Evolutionary conservation across 805 yeast genomes (phyloP).

Genomic region (Starmera quercuum): DNA sequence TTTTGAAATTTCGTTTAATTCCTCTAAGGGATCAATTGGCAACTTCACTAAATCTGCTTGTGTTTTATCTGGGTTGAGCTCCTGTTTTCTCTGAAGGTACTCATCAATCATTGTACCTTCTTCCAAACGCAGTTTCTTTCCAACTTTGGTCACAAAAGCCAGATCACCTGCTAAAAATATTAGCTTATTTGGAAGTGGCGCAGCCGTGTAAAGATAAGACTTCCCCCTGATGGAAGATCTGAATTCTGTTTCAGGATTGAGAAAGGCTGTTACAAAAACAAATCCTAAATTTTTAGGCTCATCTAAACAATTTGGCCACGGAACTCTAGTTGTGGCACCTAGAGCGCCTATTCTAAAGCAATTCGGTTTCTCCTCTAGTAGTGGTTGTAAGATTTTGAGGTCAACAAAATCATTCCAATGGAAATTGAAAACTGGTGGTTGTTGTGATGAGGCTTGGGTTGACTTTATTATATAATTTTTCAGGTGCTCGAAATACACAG

Average conservation of each 20-base stretch:
- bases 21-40: slow-evolving; percentile 21
- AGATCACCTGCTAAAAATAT: slow-evolving; percentile 34
- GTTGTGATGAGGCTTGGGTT: slow-evolving; percentile 17
- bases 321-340: slow-evolving; percentile 31
- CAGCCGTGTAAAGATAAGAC: slow-evolving; percentile 34
- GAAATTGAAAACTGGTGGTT: slow-evolving; percentile 32
- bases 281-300: slow-evolving; percentile 22
- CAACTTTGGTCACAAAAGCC: slow-evolving; percentile 29
- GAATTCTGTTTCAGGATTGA: slow-evolving; percentile 27
- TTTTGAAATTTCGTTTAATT: slow-evolving; percentile 19
- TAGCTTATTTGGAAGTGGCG: slow-evolving; percentile 36
- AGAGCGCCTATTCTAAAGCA: slow-evolving; percentile 38
- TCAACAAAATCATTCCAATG: slow-evolving; percentile 55
- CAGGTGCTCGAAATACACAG: slow-evolving; percentile 26
- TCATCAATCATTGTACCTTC: slow-evolving; percentile 27
- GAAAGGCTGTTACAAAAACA: slow-evolving; percentile 19
- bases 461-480: slow-evolving; percentile 21
- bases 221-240: slow-evolving; percentile 31
- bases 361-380: slow-evolving; percentile 30
- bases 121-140: slow-evolving; percentile 22
- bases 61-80: slow-evolving; percentile 10
- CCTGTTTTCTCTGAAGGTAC: slow-evolving; percentile 24
- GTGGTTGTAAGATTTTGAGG: slow-evolving; percentile 31
- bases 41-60: slow-evolving; percentile 22
- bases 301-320: slow-evolving; percentile 34